These are phyloP conservation scores for Ogataea saltuana DNA, from an alignment of 805 yeast species.

Conservation along the genomic window DNA sequence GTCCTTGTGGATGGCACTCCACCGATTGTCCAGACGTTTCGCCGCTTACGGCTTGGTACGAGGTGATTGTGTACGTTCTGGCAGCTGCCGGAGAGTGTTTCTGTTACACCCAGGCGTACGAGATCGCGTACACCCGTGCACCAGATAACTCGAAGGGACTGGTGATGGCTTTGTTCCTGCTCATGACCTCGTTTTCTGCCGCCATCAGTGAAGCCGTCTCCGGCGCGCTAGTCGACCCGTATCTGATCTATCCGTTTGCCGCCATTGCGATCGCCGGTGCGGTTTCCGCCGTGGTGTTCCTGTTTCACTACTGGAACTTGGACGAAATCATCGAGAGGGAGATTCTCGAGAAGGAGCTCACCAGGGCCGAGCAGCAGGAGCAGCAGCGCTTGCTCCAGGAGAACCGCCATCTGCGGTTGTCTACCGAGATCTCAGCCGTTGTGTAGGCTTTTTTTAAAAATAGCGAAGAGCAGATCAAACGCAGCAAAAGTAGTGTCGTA, in stretches of 20 bases:
- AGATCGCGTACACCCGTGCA: conserved; percentile 53
- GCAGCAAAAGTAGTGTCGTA: no score
- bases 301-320: conserved; percentile 34
- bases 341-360: conserved; percentile 20
- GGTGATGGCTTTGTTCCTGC: conserved; percentile 45
- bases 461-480: no score
- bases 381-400: no score
- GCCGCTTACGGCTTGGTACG: conserved; percentile 38
- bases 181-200: conserved; percentile 47
- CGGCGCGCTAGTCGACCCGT: conserved; percentile 43
- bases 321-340: conserved; percentile 32
- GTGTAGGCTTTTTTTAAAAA: no score
- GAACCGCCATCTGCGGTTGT: no score
- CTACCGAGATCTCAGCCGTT: no score
- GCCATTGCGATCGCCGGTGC: conserved; percentile 41
- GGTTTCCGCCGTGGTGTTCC: conserved; percentile 34
- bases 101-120: conserved; percentile 51
- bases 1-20: conserved; percentile 53
- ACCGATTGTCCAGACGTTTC: conserved; percentile 39
- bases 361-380: neutral
- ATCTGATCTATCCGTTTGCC: conserved; percentile 44
- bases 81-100: conserved; percentile 55
- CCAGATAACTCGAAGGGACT: conserved; percentile 55
- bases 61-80: conserved; percentile 36
- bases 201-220: conserved; percentile 46